A percentile compares a stretch with the other conserved stretches of the same genome.
Evolutionary conservation across 139 green algal genomes (phyloP).

Genomic region (Closterium sp.): DNA sequence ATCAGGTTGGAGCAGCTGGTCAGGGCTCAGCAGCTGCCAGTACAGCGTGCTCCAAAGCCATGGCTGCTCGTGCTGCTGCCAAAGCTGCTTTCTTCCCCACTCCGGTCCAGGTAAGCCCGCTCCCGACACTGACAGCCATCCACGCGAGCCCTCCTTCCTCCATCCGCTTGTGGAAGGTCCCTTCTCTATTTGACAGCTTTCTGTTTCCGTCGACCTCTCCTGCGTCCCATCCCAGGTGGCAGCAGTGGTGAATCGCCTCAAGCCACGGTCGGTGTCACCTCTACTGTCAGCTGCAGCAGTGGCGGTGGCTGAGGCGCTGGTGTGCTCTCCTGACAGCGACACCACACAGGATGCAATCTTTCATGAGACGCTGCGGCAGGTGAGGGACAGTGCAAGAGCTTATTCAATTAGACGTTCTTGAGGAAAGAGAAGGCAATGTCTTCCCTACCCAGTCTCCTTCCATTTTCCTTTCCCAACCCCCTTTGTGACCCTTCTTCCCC

Average conservation of each 20-base stretch:
- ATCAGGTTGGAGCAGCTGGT: background rate
- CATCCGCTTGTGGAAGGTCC: too few species aligned
- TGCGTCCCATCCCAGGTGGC: background rate
- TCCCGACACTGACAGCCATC: background rate
- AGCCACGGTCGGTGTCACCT: slow-evolving; percentile 14
- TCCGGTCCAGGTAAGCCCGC: too few species aligned
- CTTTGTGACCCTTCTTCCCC: background rate
- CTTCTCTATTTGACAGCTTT: too few species aligned
- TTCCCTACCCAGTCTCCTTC: background rate
- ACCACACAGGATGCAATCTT: slow-evolving; percentile 38
- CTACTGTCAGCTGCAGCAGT: slow-evolving; percentile 45
- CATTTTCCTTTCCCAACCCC: background rate
- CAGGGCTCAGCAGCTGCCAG: background rate
- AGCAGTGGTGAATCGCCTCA: slow-evolving; percentile 31
- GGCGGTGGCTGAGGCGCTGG: slow-evolving; percentile 39
- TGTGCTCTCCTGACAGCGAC: slow-evolving; percentile 47
- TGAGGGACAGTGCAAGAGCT: background rate
- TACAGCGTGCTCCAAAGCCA: background rate
- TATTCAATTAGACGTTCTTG: too few species aligned
- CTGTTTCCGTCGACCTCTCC: too few species aligned
- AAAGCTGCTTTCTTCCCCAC: background rate
- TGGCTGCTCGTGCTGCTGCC: background rate
- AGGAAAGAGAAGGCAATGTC: too few species aligned
- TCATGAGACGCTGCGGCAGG: slow-evolving; percentile 38
- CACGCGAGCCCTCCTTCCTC: background rate